Evolutionary conservation across 768 basidiomycete species (phyloP).

Genomic region (Boletus rubescentipes): DNA sequence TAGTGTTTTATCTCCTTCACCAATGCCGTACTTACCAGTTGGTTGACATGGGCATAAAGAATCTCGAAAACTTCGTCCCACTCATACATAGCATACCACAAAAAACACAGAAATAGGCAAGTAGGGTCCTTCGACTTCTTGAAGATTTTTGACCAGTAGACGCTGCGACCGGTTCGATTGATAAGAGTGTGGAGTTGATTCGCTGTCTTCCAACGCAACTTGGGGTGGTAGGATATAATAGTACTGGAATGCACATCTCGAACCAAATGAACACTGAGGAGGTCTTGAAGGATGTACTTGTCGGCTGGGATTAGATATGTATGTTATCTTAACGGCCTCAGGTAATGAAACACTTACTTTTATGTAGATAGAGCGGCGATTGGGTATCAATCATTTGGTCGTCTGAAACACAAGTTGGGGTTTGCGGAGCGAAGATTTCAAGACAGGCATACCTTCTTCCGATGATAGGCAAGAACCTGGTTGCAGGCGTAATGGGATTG

Average conservation of each 20-base stretch:
- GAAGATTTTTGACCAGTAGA: slow-evolving; percentile 39
- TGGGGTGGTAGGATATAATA: slow-evolving; percentile 35
- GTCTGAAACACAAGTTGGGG: slow-evolving; percentile 11
- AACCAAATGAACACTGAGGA: slow-evolving; percentile 55
- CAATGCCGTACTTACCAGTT: slow-evolving; percentile 39
- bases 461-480: background rate
- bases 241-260: slow-evolving; percentile 29
- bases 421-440: too few relatives aligned
- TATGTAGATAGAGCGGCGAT: slow-evolving; percentile 39
- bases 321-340: background rate
- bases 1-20: background rate
- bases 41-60: slow-evolving; percentile 50
- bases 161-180: slow-evolving; percentile 27
- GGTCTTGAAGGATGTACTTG: slow-evolving; percentile 38
- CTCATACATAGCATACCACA: slow-evolving; percentile 62
- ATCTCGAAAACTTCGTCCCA: slow-evolving; percentile 61
- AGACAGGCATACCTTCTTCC: background rate
- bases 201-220: slow-evolving; percentile 18
- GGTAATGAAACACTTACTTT: slow-evolving; percentile 30
- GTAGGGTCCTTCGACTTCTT: slow-evolving; percentile 30
- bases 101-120: slow-evolving; percentile 36
- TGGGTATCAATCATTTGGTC: slow-evolving; percentile 50
- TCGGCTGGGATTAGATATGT: slow-evolving; percentile 13
- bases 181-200: slow-evolving; percentile 27
- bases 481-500: background rate